These are phyloP conservation scores for Quercus glauca DNA, from an alignment of 306 rosid species.

Conservation along the genomic window DNA sequence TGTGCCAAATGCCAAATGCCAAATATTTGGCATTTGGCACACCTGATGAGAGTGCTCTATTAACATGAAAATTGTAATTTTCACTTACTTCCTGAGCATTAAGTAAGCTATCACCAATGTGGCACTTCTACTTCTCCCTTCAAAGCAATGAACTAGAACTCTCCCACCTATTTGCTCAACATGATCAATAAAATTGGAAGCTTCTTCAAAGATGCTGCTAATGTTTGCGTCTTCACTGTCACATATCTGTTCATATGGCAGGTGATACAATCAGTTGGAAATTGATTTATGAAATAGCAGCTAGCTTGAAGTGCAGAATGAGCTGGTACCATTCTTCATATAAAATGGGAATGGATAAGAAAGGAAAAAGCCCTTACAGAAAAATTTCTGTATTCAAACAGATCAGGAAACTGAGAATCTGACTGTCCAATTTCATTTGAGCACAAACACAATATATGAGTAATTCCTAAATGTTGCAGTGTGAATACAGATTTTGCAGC, in stretches of 20 bases:
- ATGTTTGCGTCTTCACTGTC: conserved; percentile 78
- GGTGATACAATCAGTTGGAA: not conserved
- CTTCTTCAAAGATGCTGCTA: conserved; percentile 77
- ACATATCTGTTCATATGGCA: conserved; percentile 47
- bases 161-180: conserved; percentile 73
- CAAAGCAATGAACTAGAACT: conserved; percentile 94
- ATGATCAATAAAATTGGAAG: conserved; percentile 56
- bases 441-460: conserved; percentile 85
- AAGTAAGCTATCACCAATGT: conserved; percentile 87
- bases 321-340: not conserved
- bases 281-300: not conserved
- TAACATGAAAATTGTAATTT: conserved; percentile 12
- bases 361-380: conserved; percentile 52
- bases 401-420: conserved; percentile 87
- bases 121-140: conserved; percentile 95
- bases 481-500: conserved; percentile 94
- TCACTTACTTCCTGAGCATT: conserved; percentile 87
- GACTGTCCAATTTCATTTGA: conserved; percentile 94
- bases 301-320: not conserved
- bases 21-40: too few relatives aligned
- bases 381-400: conserved; percentile 68
- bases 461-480: conserved; percentile 71
- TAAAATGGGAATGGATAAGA: not conserved
- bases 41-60: too few relatives aligned
- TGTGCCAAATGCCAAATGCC: too few relatives aligned